Evolutionary conservation across 495 filamentous ascomycete species (phyloP).

Genomic region (Beverwykella pulmonaria): DNA sequence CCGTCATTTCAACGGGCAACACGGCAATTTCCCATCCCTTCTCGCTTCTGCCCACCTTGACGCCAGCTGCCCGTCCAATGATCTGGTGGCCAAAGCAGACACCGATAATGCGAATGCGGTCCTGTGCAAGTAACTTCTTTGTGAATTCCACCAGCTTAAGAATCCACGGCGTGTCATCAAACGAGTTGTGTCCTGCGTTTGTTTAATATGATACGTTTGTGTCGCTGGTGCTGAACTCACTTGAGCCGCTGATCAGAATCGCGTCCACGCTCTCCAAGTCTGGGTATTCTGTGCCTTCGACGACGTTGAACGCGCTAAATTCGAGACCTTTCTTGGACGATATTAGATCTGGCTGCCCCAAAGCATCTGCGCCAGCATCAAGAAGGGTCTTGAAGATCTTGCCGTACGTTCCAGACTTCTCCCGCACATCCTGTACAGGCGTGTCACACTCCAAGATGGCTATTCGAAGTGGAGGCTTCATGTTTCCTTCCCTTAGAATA

Average conservation of each 20-base stretch:
- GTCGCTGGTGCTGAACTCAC: slow-evolving; percentile 34
- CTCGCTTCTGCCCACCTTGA: slow-evolving; percentile 65
- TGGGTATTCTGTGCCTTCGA: slow-evolving; percentile 65
- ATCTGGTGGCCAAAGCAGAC: slow-evolving; percentile 95
- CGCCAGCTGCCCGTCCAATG: slow-evolving; percentile 72
- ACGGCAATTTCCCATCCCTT: slow-evolving; percentile 84
- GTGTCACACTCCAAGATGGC: slow-evolving; percentile 84
- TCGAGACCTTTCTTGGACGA: slow-evolving; percentile 51
- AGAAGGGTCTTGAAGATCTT: slow-evolving; percentile 72
- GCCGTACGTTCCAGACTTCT: slow-evolving; percentile 71
- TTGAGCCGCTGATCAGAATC: slow-evolving; percentile 77
- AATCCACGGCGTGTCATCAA: slow-evolving; percentile 77
- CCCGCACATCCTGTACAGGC: slow-evolving; percentile 57
- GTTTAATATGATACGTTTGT: neutral
- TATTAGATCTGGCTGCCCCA: slow-evolving; percentile 48
- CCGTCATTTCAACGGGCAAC: slow-evolving; percentile 67
- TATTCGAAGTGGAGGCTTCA: slow-evolving; percentile 67
- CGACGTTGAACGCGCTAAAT: slow-evolving; percentile 69
- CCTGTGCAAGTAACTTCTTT: slow-evolving; percentile 58
- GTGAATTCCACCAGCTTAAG: slow-evolving; percentile 71
- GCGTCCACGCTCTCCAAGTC: slow-evolving; percentile 74
- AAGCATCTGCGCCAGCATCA: slow-evolving; percentile 51
- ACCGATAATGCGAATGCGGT: slow-evolving; percentile 69
- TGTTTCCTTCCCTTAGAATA: slow-evolving; percentile 9
- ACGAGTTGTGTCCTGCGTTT: slow-evolving; percentile 59